Evolutionary conservation across 257 asterid species (phyloP).

Genomic region (Jaltomata sinuosa): DNA sequence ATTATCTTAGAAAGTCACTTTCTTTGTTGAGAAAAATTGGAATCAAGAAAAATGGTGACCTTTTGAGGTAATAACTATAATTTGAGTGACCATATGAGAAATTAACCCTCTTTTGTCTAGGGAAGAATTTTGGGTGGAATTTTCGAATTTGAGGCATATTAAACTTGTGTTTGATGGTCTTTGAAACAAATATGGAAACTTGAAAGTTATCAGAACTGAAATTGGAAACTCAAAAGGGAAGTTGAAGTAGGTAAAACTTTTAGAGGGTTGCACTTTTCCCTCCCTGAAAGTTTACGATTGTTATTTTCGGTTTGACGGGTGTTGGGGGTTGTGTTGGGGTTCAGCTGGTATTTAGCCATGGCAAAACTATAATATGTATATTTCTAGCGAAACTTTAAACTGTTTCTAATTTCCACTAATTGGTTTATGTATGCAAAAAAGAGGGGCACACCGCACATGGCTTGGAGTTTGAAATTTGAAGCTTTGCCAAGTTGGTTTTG

Average conservation of each 20-base stretch:
- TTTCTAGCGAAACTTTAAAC: background rate
- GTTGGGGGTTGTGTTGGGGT: background rate
- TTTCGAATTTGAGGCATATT: background rate
- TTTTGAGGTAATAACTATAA: too few species aligned
- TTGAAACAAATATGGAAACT: background rate
- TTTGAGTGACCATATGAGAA: too few species aligned
- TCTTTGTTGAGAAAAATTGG: too few species aligned
- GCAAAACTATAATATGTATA: background rate
- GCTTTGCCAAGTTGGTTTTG: background rate
- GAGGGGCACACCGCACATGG: background rate
- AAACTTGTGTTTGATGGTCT: background rate
- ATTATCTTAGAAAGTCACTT: too few species aligned
- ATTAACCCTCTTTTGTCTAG: too few species aligned
- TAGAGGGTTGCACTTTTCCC: background rate
- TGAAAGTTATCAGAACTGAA: background rate
- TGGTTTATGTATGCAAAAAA: background rate
- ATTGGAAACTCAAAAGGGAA: background rate
- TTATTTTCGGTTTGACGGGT: background rate
- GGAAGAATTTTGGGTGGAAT: background rate
- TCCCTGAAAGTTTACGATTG: background rate
- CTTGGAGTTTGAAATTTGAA: background rate
- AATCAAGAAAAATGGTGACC: too few species aligned
- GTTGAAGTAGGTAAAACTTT: background rate
- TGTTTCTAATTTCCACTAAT: background rate
- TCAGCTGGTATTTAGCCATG: background rate